Evolutionary conservation across 225 moss, liverwort and hornwort species (phyloP).

Genomic region (Pseudisothecium myosuroides): DNA sequence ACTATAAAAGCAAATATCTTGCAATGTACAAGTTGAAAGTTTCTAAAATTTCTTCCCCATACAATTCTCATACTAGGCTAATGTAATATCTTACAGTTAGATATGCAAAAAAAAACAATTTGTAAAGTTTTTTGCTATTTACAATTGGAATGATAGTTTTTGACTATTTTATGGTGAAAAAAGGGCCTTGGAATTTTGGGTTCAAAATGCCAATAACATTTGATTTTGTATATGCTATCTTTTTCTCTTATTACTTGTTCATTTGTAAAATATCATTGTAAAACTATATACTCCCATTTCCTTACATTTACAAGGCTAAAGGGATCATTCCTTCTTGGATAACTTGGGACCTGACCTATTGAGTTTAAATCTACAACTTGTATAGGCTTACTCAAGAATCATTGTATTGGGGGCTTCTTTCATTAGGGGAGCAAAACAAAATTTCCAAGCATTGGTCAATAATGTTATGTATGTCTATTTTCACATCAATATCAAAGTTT

Average conservation of each 20-base stretch:
- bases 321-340: not conserved
- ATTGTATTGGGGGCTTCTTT: not conserved
- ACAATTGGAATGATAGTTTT: not conserved
- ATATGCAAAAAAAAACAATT: not conserved
- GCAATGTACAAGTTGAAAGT: not conserved
- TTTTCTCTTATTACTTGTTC: not conserved
- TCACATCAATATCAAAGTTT: not conserved
- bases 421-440: not conserved
- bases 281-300: not conserved
- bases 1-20: not conserved
- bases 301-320: not conserved
- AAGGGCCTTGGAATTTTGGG: not conserved
- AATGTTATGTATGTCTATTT: not conserved
- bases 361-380: not conserved
- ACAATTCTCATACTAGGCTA: not conserved
- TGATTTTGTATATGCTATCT: not conserved
- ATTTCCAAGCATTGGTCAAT: accelerated
- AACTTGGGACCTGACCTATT: not conserved
- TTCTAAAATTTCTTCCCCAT: not conserved
- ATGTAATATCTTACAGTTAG: not conserved
- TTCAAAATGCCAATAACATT: not conserved
- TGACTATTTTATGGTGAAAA: not conserved
- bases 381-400: not conserved
- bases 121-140: not conserved
- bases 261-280: not conserved